These are phyloP conservation scores for Beta vulgaris DNA, from an alignment of 148 eudicot species.

Conservation along the genomic window DNA sequence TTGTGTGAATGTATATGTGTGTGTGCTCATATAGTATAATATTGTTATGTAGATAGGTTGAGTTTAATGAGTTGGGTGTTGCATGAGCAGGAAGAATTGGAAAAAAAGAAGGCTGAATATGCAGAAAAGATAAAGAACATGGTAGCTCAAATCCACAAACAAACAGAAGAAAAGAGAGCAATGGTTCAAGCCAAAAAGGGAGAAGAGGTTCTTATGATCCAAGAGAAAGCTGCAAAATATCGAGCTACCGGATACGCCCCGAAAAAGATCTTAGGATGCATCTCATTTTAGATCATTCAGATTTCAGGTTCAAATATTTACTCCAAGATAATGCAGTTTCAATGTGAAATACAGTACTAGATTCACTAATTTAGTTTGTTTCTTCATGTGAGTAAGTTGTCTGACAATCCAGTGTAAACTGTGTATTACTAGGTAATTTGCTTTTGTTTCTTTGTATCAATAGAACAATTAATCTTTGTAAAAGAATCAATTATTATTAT, in stretches of 20 bases:
- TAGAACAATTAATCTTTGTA: not conserved
- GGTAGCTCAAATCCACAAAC: slow-evolving; percentile 57
- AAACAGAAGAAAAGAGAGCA: slow-evolving; percentile 54
- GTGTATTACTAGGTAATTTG: not conserved
- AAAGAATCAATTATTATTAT: too few species aligned
- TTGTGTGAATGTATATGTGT: too few species aligned
- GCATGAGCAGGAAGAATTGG: slow-evolving; percentile 59
- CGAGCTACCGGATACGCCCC: slow-evolving; percentile 35
- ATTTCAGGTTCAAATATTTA: not conserved
- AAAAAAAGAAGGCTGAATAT: slow-evolving; percentile 71
- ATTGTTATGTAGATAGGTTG: not conserved
- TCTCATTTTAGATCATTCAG: slow-evolving; percentile 26
- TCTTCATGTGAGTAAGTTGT: not conserved
- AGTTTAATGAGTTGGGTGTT: not conserved
- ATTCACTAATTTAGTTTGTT: not conserved
- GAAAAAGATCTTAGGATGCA: slow-evolving; percentile 37
- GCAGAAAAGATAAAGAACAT: slow-evolving; percentile 65
- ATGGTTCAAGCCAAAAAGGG: slow-evolving; percentile 55
- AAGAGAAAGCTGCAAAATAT: slow-evolving; percentile 43
- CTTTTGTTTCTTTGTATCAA: not conserved
- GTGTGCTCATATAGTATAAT: too few species aligned
- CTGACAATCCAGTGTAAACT: not conserved
- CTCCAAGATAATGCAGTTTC: not conserved
- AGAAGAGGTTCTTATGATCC: slow-evolving; percentile 29
- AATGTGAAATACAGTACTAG: not conserved